These are phyloP conservation scores for Pachyrhizus erosus DNA, from an alignment of 306 rosid genomes.

Conservation along the genomic window DNA sequence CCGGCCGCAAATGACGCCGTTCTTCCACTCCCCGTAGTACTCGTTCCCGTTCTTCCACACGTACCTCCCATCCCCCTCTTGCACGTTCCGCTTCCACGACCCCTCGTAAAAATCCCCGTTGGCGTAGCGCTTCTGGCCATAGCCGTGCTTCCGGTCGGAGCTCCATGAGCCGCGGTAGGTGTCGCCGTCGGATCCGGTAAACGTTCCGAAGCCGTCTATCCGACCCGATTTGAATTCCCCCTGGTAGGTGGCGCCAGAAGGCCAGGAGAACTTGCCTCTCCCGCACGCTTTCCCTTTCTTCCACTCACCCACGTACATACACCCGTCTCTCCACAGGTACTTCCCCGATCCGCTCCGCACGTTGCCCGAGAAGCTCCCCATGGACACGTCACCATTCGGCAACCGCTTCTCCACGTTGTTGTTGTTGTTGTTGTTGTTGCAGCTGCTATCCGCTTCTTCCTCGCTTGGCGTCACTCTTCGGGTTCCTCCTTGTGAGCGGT, in stretches of 20 bases:
- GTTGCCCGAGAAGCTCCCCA: slow-evolving; percentile 74
- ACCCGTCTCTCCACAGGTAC: slow-evolving; percentile 90
- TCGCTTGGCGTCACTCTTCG: slow-evolving; percentile 78
- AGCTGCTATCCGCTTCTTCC: background rate
- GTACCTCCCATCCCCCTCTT: slow-evolving; percentile 86
- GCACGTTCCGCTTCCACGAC: slow-evolving; percentile 74
- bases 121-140: slow-evolving; percentile 73
- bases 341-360: slow-evolving; percentile 89
- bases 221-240: slow-evolving; percentile 95
- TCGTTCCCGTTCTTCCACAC: slow-evolving; percentile 92
- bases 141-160: slow-evolving; percentile 78
- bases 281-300: slow-evolving; percentile 89
- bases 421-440: too few relatives aligned
- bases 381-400: slow-evolving; percentile 88
- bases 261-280: slow-evolving; percentile 93
- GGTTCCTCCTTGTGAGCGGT: slow-evolving; percentile 58
- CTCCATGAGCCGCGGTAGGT: slow-evolving; percentile 81
- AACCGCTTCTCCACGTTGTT: slow-evolving; percentile 51
- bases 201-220: slow-evolving; percentile 87
- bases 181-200: slow-evolving; percentile 86
- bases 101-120: slow-evolving; percentile 92
- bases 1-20: slow-evolving; percentile 76
- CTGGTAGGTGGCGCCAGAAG: slow-evolving; percentile 89
- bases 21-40: slow-evolving; percentile 85
- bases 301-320: slow-evolving; percentile 97